These are phyloP conservation scores for Blastosporella zonata DNA, from an alignment of 1,284 basidiomycete species.

Conservation along the genomic window DNA sequence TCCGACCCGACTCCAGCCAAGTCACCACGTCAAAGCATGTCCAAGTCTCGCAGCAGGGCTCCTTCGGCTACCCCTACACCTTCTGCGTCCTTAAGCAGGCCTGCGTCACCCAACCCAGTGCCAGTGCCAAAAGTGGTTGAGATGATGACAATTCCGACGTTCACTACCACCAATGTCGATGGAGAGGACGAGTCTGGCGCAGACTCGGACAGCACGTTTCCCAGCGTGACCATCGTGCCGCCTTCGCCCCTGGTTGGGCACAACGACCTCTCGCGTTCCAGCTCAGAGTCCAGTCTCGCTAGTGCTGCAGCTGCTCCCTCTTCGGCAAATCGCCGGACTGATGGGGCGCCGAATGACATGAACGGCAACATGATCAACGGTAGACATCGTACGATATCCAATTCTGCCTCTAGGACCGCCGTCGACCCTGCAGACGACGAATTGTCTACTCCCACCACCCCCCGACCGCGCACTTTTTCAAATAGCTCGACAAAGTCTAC, in stretches of 20 bases:
- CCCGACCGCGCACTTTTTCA: constrained; percentile 17
- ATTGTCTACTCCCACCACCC: constrained; percentile 27
- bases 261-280: constrained; percentile 28
- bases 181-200: constrained; percentile 16
- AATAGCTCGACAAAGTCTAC: neutral
- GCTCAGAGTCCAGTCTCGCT: constrained; percentile 22
- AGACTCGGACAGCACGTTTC: constrained; percentile 35
- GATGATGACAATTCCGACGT: constrained; percentile 15
- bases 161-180: constrained; percentile 21
- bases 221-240: constrained; percentile 55
- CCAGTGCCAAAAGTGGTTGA: constrained; percentile 9
- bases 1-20: constrained; percentile 27
- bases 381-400: constrained; percentile 24
- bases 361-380: constrained; percentile 11
- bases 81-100: constrained; percentile 6
- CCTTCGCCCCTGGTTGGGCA: constrained; percentile 43
- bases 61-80: constrained; percentile 20
- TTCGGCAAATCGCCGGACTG: constrained; percentile 18
- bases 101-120: constrained; percentile 13
- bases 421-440: constrained; percentile 21
- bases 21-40: constrained; percentile 22
- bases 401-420: constrained; percentile 16
- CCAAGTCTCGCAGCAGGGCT: constrained; percentile 26
- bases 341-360: constrained; percentile 20
- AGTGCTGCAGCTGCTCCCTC: too few relatives aligned